Evolutionary conservation across 768 basidiomycete genomes (phyloP).

Genomic region (Naganishia friedmannii): DNA sequence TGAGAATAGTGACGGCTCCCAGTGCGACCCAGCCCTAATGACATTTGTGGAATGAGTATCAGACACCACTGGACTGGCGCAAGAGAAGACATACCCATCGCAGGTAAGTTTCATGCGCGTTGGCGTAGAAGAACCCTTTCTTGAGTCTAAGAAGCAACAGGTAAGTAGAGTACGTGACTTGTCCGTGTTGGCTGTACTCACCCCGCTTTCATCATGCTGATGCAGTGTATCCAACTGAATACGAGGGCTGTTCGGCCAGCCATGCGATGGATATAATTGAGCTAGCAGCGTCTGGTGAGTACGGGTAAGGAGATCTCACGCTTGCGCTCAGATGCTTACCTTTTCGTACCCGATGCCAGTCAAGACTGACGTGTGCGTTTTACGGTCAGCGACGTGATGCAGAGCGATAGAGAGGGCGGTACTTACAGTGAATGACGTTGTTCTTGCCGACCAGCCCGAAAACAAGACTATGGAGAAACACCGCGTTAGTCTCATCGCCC

Average conservation of each 20-base stretch:
- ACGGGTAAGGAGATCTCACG: not conserved
- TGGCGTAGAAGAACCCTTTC: constrained; percentile 13
- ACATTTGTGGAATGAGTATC: constrained; percentile 15
- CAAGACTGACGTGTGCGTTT: constrained; percentile 37
- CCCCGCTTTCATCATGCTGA: constrained; percentile 31
- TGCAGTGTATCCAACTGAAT: constrained; percentile 42
- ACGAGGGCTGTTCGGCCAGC: constrained; percentile 43
- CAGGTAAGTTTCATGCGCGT: constrained; percentile 14
- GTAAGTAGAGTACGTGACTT: not conserved
- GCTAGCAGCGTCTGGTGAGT: constrained; percentile 2
- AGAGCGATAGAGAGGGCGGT: not conserved
- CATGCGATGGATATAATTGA: constrained; percentile 51
- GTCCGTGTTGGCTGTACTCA: not conserved
- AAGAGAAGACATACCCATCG: constrained; percentile 33
- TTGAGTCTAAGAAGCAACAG: constrained; percentile 19
- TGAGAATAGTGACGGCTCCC: constrained; percentile 42
- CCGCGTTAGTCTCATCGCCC: too few relatives aligned
- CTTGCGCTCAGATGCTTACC: not conserved
- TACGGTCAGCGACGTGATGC: not conserved
- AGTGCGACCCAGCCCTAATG: constrained; percentile 44
- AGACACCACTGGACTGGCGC: not conserved
- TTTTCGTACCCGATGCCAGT: constrained; percentile 62
- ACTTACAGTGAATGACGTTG: constrained; percentile 27
- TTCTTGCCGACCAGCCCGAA: constrained; percentile 29
- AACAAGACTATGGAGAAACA: constrained; percentile 13